phyloP scores from a whole-genome alignment of 352 stramenopile genomes.

The Detonula confervacea region DNA sequence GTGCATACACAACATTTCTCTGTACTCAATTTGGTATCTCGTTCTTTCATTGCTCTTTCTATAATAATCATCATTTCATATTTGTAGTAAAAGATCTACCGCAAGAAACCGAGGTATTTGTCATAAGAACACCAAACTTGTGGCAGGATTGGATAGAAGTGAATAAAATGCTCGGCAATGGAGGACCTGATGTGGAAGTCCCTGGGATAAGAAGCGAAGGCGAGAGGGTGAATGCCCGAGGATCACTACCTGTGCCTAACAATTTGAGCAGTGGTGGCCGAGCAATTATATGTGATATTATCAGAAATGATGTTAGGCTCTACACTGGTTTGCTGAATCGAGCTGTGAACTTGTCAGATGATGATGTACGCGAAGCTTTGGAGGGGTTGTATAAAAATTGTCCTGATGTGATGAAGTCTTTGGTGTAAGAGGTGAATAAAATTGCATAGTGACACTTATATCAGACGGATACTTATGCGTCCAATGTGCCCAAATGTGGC shows the following conservation, averaged over 20 bases:
- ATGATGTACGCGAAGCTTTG: constrained; percentile 36
- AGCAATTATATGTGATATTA: constrained; percentile 43
- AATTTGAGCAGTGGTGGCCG: constrained; percentile 37
- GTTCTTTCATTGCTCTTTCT: constrained; percentile 58
- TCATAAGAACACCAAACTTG: constrained; percentile 56
- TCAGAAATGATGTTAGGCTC: constrained; percentile 52
- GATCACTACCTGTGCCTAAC: constrained; percentile 42
- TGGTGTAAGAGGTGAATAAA: not conserved
- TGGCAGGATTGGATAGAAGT: constrained; percentile 61
- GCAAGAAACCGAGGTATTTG: constrained; percentile 40
- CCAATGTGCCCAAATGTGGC: too few species aligned
- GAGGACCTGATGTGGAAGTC: constrained; percentile 16
- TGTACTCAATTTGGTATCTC: not conserved
- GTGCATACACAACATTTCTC: too few species aligned
- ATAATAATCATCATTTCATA: not conserved
- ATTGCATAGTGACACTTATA: too few species aligned
- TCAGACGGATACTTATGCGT: too few species aligned
- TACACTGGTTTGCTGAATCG: constrained; percentile 61
- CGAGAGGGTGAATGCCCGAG: constrained; percentile 31
- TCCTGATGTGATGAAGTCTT: constrained; percentile 28
- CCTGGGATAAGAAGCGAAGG: constrained; percentile 8
- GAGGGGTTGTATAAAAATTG: constrained; percentile 41
- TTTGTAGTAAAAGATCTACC: constrained; percentile 35
- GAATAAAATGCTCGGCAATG: constrained; percentile 51
- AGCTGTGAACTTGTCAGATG: constrained; percentile 55